Evolutionary conservation across 2,329 filamentous ascomycete genomes (phyloP).

Genomic region (Aspergillus japonicus): DNA sequence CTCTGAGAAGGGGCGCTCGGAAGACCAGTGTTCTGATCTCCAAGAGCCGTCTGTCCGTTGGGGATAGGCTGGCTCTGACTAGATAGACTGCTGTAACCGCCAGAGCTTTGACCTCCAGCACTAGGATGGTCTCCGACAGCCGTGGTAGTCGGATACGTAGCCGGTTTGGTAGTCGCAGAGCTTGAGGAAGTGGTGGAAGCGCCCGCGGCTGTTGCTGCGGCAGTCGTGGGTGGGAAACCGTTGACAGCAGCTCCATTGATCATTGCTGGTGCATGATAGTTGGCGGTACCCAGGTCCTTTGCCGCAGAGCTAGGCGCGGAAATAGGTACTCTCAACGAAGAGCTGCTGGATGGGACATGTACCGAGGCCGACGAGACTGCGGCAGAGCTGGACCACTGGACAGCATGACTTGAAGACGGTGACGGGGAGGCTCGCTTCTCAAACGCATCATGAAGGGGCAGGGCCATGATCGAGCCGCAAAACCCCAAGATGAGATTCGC

Average conservation of each 20-base stretch:
- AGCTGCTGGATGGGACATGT: neutral
- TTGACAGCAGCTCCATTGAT: neutral
- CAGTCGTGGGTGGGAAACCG: neutral
- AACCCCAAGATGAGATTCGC: neutral
- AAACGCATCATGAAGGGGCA: neutral
- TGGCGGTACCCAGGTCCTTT: neutral
- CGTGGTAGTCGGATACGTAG: neutral
- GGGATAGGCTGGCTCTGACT: neutral
- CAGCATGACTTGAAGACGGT: neutral
- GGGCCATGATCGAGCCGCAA: neutral
- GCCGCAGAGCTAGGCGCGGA: neutral
- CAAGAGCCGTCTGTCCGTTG: neutral
- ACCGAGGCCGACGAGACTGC: neutral
- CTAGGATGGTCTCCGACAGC: neutral
- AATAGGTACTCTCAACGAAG: neutral
- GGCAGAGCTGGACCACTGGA: neutral
- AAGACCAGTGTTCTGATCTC: neutral
- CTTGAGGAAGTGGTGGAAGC: neutral
- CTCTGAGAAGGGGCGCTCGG: neutral
- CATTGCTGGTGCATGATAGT: neutral
- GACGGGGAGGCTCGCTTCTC: neutral
- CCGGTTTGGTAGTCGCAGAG: neutral
- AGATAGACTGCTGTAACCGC: neutral
- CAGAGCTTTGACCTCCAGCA: neutral
- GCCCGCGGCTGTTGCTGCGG: neutral